Evolutionary conservation across 2,329 filamentous ascomycete genomes (phyloP), one percentile per base, ranked within the genome.

Genomic region (Golovinomyces cichoracearum): DNA sequence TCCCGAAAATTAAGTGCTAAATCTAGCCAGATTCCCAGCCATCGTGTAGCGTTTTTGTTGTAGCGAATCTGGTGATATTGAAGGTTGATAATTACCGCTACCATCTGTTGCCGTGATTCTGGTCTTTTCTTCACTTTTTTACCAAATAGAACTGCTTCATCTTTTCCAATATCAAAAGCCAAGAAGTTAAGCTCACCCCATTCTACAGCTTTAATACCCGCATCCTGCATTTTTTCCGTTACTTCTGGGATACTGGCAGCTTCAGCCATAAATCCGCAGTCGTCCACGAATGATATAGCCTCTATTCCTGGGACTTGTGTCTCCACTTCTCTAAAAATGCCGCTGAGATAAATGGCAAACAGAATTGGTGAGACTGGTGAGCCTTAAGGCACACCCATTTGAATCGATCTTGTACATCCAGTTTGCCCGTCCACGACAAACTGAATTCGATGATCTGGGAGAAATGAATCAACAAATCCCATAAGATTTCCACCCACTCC

Each of bases 31-130:
- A 38, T 38, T 13, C 27, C 13, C 6, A 6, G 27, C 27, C 27
- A 29, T 6, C 5, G 13, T 29, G 27, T 29, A 29, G 27, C 27
- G 13, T 29, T 13, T 21, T 42, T 42, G 10, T 26, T 42, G 7
- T 3, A 42, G 10, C 40, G 40, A 2, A 42, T 17, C 3, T 12
- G 19, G 13, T 25, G 22, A 21, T 17, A 10, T 22, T 23, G 10
- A 13, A 42, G 40, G 17, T 42, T 26, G 19, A 42, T 42, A 12
- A 15, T 21, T 17, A 21, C 22, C 3, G 40, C 3, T 42, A 6
- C 40, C 40, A 42, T 42, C 25, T 42, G 40, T 42, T 23, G 40
- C 17, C 40, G 40, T 42, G 40, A 42, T 17, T 42, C 25, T n/a
- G 5, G 10, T 26, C 40, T 42, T 17, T 10, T 12, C 40, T 23